A percentile compares a stretch with the other conserved stretches of the same genome.
These are phyloP conservation scores for Elongisporangium anandrum DNA, from an alignment of 352 stramenopile species.

Conservation along the genomic window DNA sequence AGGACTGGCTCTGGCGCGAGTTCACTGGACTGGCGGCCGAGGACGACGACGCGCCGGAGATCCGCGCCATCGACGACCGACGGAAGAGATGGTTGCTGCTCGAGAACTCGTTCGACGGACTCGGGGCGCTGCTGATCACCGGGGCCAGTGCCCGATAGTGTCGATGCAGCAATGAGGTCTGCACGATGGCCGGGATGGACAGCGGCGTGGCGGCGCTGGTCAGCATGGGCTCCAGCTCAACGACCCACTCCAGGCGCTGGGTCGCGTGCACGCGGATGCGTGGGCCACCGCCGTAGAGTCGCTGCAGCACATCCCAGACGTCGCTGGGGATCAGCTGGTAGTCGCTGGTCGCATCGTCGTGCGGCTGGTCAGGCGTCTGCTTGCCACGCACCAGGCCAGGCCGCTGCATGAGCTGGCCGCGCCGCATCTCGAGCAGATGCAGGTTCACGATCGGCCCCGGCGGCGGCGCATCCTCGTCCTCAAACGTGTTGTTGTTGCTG, in stretches of 20 bases:
- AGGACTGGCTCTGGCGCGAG: neutral
- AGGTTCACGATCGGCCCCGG: constrained; percentile 61
- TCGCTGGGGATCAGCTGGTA: constrained; percentile 64
- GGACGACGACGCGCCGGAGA: neutral
- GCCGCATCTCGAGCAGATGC: constrained; percentile 42
- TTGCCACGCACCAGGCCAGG: constrained; percentile 28
- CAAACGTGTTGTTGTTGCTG: constrained; percentile 8
- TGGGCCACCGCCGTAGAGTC: constrained; percentile 62
- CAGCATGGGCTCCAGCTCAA: constrained; percentile 31
- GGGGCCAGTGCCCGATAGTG: constrained; percentile 19
- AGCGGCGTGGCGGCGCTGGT: constrained; percentile 19
- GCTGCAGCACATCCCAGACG: constrained; percentile 67
- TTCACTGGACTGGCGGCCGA: neutral
- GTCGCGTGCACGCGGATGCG: constrained; percentile 31
- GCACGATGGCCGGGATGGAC: constrained; percentile 17
- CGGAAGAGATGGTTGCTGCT: neutral
- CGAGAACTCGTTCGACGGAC: neutral
- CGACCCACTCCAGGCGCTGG: constrained; percentile 24
- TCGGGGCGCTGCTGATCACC: neutral
- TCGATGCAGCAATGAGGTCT: constrained; percentile 43
- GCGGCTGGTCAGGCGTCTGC: constrained; percentile 2
- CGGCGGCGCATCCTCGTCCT: constrained; percentile 8
- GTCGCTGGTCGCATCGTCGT: constrained; percentile 27
- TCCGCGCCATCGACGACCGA: neutral
- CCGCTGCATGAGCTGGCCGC: constrained; percentile 44